Evolutionary conservation across 1,139 yeast genomes (phyloP), one percentile per base, ranked within the genome.

Genomic region (Blastobotrys proliferans): DNA sequence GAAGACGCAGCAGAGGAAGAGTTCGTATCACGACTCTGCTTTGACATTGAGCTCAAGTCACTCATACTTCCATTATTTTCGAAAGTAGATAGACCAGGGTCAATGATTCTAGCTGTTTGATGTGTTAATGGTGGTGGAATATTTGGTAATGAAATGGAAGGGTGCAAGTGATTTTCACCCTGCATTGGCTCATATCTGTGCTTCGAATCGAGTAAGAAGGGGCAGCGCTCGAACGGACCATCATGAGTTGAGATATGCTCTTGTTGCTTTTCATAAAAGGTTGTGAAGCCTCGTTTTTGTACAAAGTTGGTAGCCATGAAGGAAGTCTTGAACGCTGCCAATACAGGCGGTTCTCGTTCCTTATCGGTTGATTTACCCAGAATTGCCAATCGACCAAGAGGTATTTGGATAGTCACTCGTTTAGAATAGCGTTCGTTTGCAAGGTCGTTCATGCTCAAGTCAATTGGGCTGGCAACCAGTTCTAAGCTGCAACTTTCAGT

Each of bases 181-280:
- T 67, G 60, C 54, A 82, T 84, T 1, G 57, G 56, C 0, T 63
- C 58, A 20, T 45, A 70, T 44, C 79, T 69, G 16, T 67, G 64
- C 16, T 73, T 71, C 10, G 70, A 71, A 8, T 74, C 74, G 14
- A 90, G 62, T 28, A 90, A 61, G 57, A 87, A 88, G 0, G 94
- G 81, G 18, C 79, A 69, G 42, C 98, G 66, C 53, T 85, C 94
- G 52, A 77, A 87, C 0, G 95, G 90, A 0, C 86, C 84, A 66
- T 92, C 98, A 55, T 85, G 84, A 10, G 69, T 54, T 19, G 76
- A 67, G 2, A 88, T 67, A 60, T 85, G 94, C 5, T 69, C 69
- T 45, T 81, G 81, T 60, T 88, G 96, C 16, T 64, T 58, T 9
- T 60, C 60, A 45, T 78, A 64, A 36, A 74, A 74, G 8, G 69